A percentile compares a stretch with the other conserved stretches of the same genome.
These are phyloP conservation scores for Miscanthus lutarioriparius DNA, from an alignment of 176 grass and related monocot species.

Conservation along the genomic window DNA sequence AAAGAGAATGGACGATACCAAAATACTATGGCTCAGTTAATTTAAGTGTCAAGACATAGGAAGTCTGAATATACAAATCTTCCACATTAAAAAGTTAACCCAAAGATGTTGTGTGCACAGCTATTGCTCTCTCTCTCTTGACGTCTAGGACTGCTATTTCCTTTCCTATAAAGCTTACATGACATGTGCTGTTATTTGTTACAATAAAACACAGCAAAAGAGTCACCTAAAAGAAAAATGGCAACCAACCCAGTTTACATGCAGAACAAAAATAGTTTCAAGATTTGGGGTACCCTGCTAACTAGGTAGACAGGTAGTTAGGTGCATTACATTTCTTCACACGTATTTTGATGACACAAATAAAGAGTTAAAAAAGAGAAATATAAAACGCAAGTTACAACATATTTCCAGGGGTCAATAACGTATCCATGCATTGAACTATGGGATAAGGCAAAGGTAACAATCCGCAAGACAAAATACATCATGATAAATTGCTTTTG, in stretches of 20 bases:
- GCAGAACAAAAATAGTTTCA: background rate
- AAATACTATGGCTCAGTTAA: constrained; percentile 1
- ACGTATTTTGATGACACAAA: background rate
- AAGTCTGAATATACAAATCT: background rate
- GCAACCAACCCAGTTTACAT: background rate
- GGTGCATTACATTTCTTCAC: background rate
- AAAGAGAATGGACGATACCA: background rate
- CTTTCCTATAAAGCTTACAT: constrained; percentile 2
- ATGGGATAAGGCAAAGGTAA: background rate
- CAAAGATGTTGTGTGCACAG: background rate
- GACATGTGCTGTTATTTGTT: background rate
- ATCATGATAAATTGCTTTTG: background rate
- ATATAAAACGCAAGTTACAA: background rate
- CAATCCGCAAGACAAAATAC: background rate
- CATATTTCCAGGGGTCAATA: background rate
- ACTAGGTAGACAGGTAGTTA: background rate
- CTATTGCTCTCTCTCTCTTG: background rate
- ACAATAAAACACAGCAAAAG: background rate
- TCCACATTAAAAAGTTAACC: background rate
- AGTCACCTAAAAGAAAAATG: background rate
- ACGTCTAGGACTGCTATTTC: background rate
- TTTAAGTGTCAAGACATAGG: background rate
- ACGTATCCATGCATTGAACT: background rate
- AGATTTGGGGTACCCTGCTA: background rate
- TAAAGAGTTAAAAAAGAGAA: background rate